Evolutionary conservation across 352 stramenopile species (phyloP).

Genomic region (Phytophthora nicotianae): DNA sequence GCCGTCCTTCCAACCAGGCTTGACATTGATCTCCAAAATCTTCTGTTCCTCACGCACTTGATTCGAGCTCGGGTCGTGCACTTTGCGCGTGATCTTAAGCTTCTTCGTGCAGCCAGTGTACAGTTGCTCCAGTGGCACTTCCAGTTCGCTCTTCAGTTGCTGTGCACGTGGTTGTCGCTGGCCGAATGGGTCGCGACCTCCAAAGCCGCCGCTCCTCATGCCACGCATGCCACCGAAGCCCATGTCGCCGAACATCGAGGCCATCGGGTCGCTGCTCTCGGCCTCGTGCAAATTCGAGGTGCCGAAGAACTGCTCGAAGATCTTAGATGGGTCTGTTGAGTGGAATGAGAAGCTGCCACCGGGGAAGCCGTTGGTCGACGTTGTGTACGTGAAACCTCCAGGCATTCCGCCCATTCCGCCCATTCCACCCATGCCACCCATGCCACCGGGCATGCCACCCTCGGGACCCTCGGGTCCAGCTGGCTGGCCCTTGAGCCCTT

Average conservation of each 20-base stretch:
- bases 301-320: slow-evolving; percentile 92
- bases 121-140: slow-evolving; percentile 92
- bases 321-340: slow-evolving; percentile 83
- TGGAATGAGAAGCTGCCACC: slow-evolving; percentile 70
- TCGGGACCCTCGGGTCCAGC: slow-evolving; percentile 34
- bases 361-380: slow-evolving; percentile 65
- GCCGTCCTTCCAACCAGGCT: slow-evolving; percentile 96
- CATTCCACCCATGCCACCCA: slow-evolving; percentile 44
- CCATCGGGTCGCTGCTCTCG: slow-evolving; percentile 72
- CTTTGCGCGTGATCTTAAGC: slow-evolving; percentile 96
- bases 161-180: slow-evolving; percentile 43
- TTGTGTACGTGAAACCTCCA: slow-evolving; percentile 48
- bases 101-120: slow-evolving; percentile 88
- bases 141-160: slow-evolving; percentile 84
- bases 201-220: slow-evolving; percentile 42
- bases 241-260: slow-evolving; percentile 69
- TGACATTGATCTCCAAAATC: slow-evolving; percentile 95
- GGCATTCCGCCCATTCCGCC: slow-evolving; percentile 70
- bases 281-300: slow-evolving; percentile 82
- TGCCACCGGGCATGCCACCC: slow-evolving; percentile 31
- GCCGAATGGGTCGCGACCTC: slow-evolving; percentile 50
- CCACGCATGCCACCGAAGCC: slow-evolving; percentile 60
- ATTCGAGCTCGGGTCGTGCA: slow-evolving; percentile 72
- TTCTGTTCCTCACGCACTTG: slow-evolving; percentile 94
- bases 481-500: slow-evolving; percentile 80